Base-by-base conservation (phyloP, 495 filamentous ascomycete genomes). In the Lasiosphaeriaceae sp. region DNA sequence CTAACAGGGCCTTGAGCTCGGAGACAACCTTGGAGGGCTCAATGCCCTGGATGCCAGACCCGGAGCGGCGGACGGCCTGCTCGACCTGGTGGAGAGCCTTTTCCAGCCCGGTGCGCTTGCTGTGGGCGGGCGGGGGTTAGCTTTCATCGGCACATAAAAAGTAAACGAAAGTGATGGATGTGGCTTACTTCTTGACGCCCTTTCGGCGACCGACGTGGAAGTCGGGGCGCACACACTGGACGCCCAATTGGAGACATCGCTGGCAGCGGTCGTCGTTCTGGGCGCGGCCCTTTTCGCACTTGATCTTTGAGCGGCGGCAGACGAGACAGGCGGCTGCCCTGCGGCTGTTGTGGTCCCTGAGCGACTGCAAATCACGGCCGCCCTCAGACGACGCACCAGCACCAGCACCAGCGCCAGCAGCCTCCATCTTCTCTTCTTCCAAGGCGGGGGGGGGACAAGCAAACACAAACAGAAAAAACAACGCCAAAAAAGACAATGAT, bases 31-130 rank as follows among this genome's bases (percentile, higher is more conserved):
- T 84, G 16, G 77, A 72, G 52, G 77, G 79, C 59, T 83, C 79
- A 20, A 75, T 70, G 17, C 75, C 72, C 17, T 76, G 68, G 2
- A 65, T 64, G 56, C 78, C 75, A 11, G 76, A 67, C 49, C 76
- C 82, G 0, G 82, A 83, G n/a, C 81, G 78, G 61, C 85, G 83
- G 46, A 90, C 79, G 14, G 85, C 87, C 65, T 89, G 83, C 60
- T 89, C 85, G 47, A 90, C 86, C 62, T 88, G 86, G 62, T 86
- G 81, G 23, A 90, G 77, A 1, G 87, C 86, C 67, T 88, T 90
- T 54, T 88, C 86, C 50, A 90, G 67, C 0, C 87, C 87, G 34
- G 83, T 87, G 23, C 86, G 83, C 66, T 90, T 90, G 66, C 86
- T 89, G 58, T 11, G n/a, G 51, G 20, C 7, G 39, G 12, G 34